phyloP scores from a whole-genome alignment of 208 protist species.

The Vickermania spadyakhi region DNA sequence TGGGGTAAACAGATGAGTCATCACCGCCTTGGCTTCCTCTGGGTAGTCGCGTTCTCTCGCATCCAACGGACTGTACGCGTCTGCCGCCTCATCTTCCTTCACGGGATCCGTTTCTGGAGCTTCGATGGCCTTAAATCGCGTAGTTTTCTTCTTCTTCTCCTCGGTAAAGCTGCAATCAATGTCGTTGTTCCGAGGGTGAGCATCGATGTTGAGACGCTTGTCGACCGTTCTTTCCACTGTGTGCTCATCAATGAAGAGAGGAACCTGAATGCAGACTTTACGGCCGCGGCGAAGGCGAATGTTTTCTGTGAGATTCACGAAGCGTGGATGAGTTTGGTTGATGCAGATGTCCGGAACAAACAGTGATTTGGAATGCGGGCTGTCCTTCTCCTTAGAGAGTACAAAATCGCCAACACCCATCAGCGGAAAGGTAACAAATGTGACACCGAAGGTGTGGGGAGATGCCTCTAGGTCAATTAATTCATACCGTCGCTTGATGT shows the following conservation, averaged over 20 bases:
- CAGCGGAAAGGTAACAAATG: slow-evolving; percentile 93
- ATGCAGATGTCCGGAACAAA: slow-evolving; percentile 97
- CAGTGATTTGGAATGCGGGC: slow-evolving; percentile 82
- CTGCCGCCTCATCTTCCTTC: background rate
- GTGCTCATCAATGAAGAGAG: slow-evolving; percentile 91
- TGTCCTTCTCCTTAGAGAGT: slow-evolving; percentile 18
- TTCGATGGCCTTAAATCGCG: slow-evolving; percentile 32
- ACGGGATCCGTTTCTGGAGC: background rate
- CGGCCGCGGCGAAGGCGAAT: slow-evolving; percentile 91
- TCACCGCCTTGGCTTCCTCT: slow-evolving; percentile 16
- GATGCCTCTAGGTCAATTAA: slow-evolving; percentile 63
- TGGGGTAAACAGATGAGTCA: slow-evolving; percentile 78
- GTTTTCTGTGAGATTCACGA: slow-evolving; percentile 94
- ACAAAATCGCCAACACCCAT: slow-evolving; percentile 86
- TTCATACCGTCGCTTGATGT: slow-evolving; percentile 58
- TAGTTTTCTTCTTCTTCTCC: slow-evolving; percentile 33
- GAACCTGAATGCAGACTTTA: slow-evolving; percentile 96
- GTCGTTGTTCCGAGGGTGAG: slow-evolving; percentile 55
- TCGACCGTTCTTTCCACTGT: slow-evolving; percentile 82
- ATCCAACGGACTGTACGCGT: slow-evolving; percentile 20
- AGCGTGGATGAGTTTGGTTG: slow-evolving; percentile 94
- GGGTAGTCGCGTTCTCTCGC: slow-evolving; percentile 26
- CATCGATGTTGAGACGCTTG: slow-evolving; percentile 72
- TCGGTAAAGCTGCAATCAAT: slow-evolving; percentile 50
- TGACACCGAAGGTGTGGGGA: slow-evolving; percentile 70